Conservation (phyloP, 2,329 filamentous ascomycete species). For the Didymella pomorum region DNA sequence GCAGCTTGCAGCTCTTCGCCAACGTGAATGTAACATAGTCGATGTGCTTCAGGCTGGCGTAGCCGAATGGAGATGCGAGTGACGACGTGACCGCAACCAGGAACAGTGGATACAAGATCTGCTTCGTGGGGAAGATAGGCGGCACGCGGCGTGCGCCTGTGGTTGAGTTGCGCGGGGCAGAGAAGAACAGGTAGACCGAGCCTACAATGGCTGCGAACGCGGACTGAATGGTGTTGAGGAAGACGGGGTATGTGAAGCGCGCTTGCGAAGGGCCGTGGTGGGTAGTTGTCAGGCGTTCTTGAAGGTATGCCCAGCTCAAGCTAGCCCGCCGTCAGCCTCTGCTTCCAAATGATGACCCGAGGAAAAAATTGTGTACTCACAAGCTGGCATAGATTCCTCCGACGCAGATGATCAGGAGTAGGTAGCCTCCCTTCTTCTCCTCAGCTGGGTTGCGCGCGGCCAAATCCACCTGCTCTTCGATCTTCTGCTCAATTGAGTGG, state of each 20-base stretch:
- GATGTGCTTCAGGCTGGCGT: slow-evolving; percentile 89
- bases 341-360: not conserved
- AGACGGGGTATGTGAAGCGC: slow-evolving; percentile 90
- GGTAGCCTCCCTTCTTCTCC: slow-evolving; percentile 63
- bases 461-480: slow-evolving; percentile 43
- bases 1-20: slow-evolving; percentile 96
- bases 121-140: slow-evolving; percentile 77
- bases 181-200: slow-evolving; percentile 76
- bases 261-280: slow-evolving; percentile 71
- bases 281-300: slow-evolving; percentile 97
- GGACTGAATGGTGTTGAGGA: slow-evolving; percentile 96
- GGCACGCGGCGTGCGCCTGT: slow-evolving; percentile 45
- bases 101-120: slow-evolving; percentile 79
- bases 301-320: slow-evolving; percentile 93
- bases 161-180: slow-evolving; percentile 61
- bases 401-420: slow-evolving; percentile 86
- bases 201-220: slow-evolving; percentile 85
- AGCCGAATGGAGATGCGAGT: slow-evolving; percentile 93
- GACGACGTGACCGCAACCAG: slow-evolving; percentile 88
- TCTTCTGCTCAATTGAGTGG: slow-evolving; percentile 40
- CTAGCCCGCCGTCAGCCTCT: slow-evolving; percentile 51
- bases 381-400: slow-evolving; percentile 96
- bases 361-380: slow-evolving; percentile 59
- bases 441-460: slow-evolving; percentile 45
- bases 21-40: slow-evolving; percentile 99